Percentiles rank a stretch among this genome's conserved stretches.
phyloP scores from a whole-genome alignment of 441 rosid genomes.

The Omphalea diandra region DNA sequence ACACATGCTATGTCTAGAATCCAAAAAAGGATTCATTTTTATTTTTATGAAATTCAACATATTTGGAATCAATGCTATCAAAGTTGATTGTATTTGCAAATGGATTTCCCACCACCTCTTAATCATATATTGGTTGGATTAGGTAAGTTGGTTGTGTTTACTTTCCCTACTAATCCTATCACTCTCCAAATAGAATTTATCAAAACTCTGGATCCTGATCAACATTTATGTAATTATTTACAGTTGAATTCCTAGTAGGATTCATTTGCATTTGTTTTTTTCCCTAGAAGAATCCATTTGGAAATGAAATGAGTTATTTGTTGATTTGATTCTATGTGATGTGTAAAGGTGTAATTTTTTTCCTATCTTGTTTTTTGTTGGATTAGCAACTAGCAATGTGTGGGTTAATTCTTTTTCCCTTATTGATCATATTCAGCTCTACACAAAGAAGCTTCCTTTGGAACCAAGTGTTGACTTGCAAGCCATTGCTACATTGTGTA shows the following conservation, averaged over 20 bases:
- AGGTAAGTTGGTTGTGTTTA: neutral
- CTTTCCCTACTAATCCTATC: neutral
- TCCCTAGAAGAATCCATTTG: neutral
- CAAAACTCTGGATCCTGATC: neutral
- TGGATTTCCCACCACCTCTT: neutral
- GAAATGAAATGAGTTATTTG: neutral
- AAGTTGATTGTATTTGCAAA: neutral
- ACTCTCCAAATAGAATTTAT: neutral
- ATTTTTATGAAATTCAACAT: neutral
- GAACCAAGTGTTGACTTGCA: constrained; percentile 52
- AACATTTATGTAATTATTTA: neutral
- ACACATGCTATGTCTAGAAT: neutral
- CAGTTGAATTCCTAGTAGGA: neutral
- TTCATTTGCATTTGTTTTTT: neutral
- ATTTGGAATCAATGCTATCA: neutral
- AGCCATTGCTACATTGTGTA: constrained; percentile 76
- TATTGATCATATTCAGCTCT: constrained; percentile 52
- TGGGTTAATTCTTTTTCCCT: neutral
- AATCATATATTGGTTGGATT: neutral
- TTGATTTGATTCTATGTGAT: neutral
- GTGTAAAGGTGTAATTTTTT: neutral
- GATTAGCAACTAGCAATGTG: neutral
- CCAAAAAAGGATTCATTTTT: neutral
- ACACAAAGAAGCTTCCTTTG: constrained; percentile 67
- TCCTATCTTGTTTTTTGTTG: neutral